A percentile compares a stretch with the other conserved stretches of the same genome.
Conservation (phyloP, 495 filamentous ascomycete genomes). For the Daldinia loculata region DNA sequence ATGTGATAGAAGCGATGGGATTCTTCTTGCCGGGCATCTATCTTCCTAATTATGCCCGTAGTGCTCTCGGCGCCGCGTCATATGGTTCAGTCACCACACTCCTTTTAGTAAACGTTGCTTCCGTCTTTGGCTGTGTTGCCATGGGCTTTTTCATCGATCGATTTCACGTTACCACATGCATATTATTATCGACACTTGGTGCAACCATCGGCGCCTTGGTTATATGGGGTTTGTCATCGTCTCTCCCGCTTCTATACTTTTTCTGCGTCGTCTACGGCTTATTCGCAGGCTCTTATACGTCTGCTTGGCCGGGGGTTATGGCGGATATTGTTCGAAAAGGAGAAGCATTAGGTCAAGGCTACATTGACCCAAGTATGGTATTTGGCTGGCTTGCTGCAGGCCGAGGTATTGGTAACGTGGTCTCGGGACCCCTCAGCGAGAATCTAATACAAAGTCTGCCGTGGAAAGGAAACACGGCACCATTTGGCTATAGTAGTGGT, state of each 20-base stretch:
- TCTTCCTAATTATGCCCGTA: constrained; percentile 61
- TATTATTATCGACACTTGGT: constrained; percentile 65
- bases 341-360: constrained; percentile 28
- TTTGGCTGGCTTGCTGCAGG: constrained; percentile 66
- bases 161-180: constrained; percentile 65
- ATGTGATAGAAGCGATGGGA: constrained; percentile 65
- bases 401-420: constrained; percentile 69
- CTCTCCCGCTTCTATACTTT: constrained; percentile 62
- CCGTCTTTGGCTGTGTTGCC: constrained; percentile 62
- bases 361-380: constrained; percentile 44
- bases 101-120: constrained; percentile 63
- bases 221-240: constrained; percentile 69
- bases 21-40: constrained; percentile 72
- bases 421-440: constrained; percentile 65
- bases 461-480: constrained; percentile 44
- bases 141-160: constrained; percentile 67
- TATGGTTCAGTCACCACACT: constrained; percentile 58
- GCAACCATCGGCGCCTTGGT: constrained; percentile 66
- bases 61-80: constrained; percentile 47
- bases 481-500: constrained; percentile 54
- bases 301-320: constrained; percentile 66
- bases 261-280: constrained; percentile 73
- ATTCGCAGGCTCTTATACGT: constrained; percentile 69
- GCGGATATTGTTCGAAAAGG: constrained; percentile 53
- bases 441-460: constrained; percentile 53